Conservation (phyloP, 177 flowering plant species). For the Vitis hybrid region DNA sequence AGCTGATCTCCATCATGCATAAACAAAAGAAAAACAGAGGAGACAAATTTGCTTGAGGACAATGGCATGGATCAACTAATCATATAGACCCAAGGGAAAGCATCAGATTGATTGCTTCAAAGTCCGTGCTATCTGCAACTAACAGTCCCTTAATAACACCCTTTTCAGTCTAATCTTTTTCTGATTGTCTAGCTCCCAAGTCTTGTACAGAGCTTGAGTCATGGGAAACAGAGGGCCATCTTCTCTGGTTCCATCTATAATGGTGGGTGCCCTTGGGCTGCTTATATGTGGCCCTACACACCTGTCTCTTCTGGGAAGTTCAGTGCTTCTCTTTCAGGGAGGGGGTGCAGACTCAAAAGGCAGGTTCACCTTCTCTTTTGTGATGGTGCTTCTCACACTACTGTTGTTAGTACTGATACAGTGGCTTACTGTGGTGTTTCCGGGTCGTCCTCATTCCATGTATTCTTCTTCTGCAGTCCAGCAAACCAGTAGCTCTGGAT, state of each 20-base stretch:
- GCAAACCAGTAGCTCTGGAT: slow-evolving; percentile 13
- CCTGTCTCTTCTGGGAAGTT: slow-evolving; percentile 6
- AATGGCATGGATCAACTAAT: slow-evolving; percentile 1
- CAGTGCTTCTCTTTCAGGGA: background rate
- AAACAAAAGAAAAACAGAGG: background rate
- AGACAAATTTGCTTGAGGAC: background rate
- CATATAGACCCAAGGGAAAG: background rate
- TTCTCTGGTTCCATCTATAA: slow-evolving; percentile 36
- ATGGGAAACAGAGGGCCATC: slow-evolving; percentile 42
- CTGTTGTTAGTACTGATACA: slow-evolving; percentile 22
- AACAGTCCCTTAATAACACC: background rate
- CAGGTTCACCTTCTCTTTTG: background rate
- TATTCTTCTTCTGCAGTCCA: slow-evolving; percentile 1
- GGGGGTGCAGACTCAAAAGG: slow-evolving; percentile 6
- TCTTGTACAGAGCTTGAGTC: background rate
- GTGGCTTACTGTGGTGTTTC: slow-evolving; percentile 16
- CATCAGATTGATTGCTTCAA: slow-evolving; percentile 5
- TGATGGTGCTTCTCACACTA: slow-evolving; percentile 21
- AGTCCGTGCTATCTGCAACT: background rate
- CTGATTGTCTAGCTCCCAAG: too few species aligned
- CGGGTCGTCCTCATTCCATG: background rate
- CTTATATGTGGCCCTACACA: slow-evolving; percentile 24
- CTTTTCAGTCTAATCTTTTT: too few species aligned
- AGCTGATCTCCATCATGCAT: too few species aligned
- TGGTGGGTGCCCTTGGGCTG: slow-evolving; percentile 27